A percentile compares a stretch with the other conserved stretches of the same genome.
Evolutionary conservation across 257 asterid species (phyloP).

Genomic region (Plantago ovata): DNA sequence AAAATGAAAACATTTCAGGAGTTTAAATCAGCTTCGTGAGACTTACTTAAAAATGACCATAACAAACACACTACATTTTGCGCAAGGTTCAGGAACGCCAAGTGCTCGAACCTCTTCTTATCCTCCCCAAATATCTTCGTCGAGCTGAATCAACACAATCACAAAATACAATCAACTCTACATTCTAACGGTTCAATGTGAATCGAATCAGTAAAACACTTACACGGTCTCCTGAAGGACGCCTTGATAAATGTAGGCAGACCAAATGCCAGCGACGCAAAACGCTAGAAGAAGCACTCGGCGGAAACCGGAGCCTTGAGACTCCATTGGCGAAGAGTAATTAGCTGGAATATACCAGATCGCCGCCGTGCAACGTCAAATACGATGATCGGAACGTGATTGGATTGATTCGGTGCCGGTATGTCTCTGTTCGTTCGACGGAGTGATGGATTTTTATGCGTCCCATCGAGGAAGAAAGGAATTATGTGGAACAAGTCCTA

Average conservation of each 20-base stretch:
- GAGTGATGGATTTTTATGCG: conserved; percentile 13
- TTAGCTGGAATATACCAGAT: conserved; percentile 28
- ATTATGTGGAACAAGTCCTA: conserved; percentile 13
- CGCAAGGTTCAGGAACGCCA: conserved; percentile 91
- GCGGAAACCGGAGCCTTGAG: conserved; percentile 64
- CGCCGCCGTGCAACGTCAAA: conserved; percentile 22
- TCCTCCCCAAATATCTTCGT: conserved; percentile 87
- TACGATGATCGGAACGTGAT: neutral
- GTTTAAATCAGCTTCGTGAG: conserved; percentile 1
- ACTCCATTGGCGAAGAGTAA: conserved; percentile 46
- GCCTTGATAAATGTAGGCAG: conserved; percentile 95
- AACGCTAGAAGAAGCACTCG: conserved; percentile 73
- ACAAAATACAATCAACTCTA: conserved; percentile 6
- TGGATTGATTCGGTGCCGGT: neutral
- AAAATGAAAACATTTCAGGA: neutral
- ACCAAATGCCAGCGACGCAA: conserved; percentile 95
- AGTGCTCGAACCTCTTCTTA: conserved; percentile 90
- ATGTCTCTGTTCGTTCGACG: neutral
- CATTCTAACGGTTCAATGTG: no score
- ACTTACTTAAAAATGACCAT: conserved; percentile 94
- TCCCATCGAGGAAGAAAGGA: neutral
- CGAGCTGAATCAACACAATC: conserved; percentile 46
- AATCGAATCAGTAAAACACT: conserved; percentile 11
- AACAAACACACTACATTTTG: conserved; percentile 88
- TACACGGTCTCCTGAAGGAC: conserved; percentile 92